phyloP scores from a whole-genome alignment of 768 basidiomycete species.

The Favolaschia claudopus region DNA sequence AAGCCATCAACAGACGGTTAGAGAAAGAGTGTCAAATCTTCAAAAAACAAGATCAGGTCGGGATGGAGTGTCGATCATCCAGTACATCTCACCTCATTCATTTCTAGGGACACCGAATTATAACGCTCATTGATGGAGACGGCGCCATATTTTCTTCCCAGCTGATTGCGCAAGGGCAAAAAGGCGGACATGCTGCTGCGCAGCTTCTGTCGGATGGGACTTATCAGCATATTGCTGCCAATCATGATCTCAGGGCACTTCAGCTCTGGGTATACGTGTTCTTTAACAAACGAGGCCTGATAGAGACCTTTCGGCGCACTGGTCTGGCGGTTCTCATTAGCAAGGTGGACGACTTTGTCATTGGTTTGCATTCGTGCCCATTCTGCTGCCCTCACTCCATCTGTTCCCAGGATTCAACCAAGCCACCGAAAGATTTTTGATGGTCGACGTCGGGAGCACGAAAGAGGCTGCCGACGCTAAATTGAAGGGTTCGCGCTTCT shows the following conservation, averaged over 20 bases:
- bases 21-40: constrained; percentile 31
- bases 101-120: constrained; percentile 49
- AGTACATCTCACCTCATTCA: no score
- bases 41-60: constrained; percentile 45
- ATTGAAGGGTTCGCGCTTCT: constrained; percentile 64
- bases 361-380: no score
- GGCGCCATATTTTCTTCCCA: constrained; percentile 64
- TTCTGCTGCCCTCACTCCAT: no score
- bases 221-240: constrained; percentile 42
- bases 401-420: constrained; percentile 84
- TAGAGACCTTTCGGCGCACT: constrained; percentile 57
- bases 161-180: constrained; percentile 60
- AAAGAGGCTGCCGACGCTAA: constrained; percentile 83
- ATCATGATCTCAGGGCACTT: constrained; percentile 47
- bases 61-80: neutral
- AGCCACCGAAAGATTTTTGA: constrained; percentile 69
- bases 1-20: constrained; percentile 33
- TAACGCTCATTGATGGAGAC: constrained; percentile 71
- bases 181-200: constrained; percentile 67
- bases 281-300: constrained; percentile 68
- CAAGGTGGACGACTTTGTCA: constrained; percentile 71
- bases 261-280: constrained; percentile 74
- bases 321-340: constrained; percentile 42
- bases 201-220: constrained; percentile 53
- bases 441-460: constrained; percentile 73